Evolutionary conservation across 2,329 filamentous ascomycete genomes (phyloP).

Genomic region (Fusarium sp.): DNA sequence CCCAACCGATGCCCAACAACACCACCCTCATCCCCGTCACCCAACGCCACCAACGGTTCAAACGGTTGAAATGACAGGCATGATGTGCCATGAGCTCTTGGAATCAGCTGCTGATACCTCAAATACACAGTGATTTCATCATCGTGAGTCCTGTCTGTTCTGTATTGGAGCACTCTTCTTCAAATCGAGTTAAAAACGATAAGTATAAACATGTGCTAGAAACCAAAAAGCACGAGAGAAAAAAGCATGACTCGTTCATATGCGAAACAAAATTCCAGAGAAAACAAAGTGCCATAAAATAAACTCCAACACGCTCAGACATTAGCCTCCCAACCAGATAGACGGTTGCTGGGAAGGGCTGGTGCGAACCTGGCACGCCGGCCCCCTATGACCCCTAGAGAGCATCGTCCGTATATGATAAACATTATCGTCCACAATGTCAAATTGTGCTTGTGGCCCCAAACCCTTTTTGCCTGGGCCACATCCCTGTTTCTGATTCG

Average conservation of each 20-base stretch:
- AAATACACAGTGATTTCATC: constrained; percentile 19
- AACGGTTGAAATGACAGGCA: constrained; percentile 1
- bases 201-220: constrained; percentile 28
- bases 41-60: constrained; percentile 31
- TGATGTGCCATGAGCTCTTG: constrained; percentile 11
- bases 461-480: constrained; percentile 14
- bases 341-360: constrained; percentile 33
- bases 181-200: constrained; percentile 23
- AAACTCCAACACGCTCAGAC: constrained; percentile 42
- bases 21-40: constrained; percentile 29
- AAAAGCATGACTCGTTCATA: constrained; percentile 27
- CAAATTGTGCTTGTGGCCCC: constrained; percentile 32
- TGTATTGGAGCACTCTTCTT: constrained; percentile 26
- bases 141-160: constrained; percentile 26
- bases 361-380: constrained; percentile 24
- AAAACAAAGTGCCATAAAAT: constrained; percentile 31
- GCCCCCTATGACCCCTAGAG: constrained; percentile 9
- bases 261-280: constrained; percentile 8
- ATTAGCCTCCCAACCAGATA: constrained; percentile 33
- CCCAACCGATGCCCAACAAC: constrained; percentile 36
- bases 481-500: constrained; percentile 41
- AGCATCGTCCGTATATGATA: constrained; percentile 38
- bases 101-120: constrained; percentile 10
- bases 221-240: constrained; percentile 19
- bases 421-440: constrained; percentile 46